Evolutionary conservation across 768 basidiomycete genomes (phyloP), one percentile per base, ranked within the genome.

Genomic region (Exidia glandulosa): DNA sequence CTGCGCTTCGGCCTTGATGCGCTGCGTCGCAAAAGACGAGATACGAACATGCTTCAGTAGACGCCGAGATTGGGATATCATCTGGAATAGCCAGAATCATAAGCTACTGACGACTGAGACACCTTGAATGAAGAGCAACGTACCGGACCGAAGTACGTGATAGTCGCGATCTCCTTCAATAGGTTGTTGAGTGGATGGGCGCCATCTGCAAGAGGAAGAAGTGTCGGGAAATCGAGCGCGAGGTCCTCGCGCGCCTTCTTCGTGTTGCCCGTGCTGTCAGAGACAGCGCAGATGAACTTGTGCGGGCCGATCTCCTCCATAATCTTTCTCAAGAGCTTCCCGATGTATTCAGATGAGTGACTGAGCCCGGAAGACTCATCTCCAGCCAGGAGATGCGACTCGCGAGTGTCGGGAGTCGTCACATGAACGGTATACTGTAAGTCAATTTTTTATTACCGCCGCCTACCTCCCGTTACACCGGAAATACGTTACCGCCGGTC

Each of bases 381-480:
- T 6, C 41, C 41, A 23, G 16, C 41, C 41, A 45, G 9, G 16
- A 45, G 41, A 45, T 45, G 16, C 16, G 41, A 10, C 5, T 45
- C 16, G 12, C 41, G 41, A 5, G 41, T 45, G 16, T 13, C 41
- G 41, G 60, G 60, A 0, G 61, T 65, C 36, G 63, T 69, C 23
- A 63, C 56, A 58, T 68, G 68, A 14, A 63, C 41, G 1, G 66
- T 67, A n/a, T n/a, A n/a, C n/a, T n/a, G n/a, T n/a, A n/a, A n/a
- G n/a, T n/a, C n/a, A n/a, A n/a, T n/a, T n/a, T n/a, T n/a, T n/a
- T n/a, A n/a, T n/a, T n/a, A n/a, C n/a, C n/a, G n/a, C n/a, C n/a
- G n/a, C n/a, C n/a, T n/a, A n/a, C n/a, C n/a, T n/a, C n/a, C n/a
- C n/a, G n/a, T n/a, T n/a, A n/a, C n/a, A n/a, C n/a, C n/a, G n/a